Evolutionary conservation across 2,329 filamentous ascomycete species (phyloP).

Genomic region (Alternaria arborescens): DNA sequence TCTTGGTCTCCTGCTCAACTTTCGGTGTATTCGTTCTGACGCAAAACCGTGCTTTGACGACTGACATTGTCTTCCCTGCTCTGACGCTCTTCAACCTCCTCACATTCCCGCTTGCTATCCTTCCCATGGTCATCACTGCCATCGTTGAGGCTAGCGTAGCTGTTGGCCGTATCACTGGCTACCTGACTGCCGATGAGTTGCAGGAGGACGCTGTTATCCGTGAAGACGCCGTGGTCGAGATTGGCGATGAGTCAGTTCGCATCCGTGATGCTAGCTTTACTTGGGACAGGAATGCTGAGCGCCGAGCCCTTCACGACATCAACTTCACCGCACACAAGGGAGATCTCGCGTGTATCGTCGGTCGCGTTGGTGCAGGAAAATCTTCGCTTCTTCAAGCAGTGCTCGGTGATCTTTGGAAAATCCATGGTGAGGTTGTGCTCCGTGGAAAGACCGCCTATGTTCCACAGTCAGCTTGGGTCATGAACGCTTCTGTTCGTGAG

Average conservation of each 20-base stretch:
- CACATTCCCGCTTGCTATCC: conserved; percentile 89
- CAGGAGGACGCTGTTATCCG: conserved; percentile 81
- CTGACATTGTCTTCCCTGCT: conserved; percentile 95
- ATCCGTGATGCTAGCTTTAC: conserved; percentile 90
- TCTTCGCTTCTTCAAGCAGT: conserved; percentile 90
- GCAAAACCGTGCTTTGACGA: conserved; percentile 80
- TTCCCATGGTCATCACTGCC: conserved; percentile 97
- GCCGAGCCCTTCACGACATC: conserved; percentile 78
- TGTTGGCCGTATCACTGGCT: conserved; percentile 82
- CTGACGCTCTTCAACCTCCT: conserved; percentile 93
- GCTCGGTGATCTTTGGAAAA: conserved; percentile 91
- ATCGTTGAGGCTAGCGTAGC: conserved; percentile 97
- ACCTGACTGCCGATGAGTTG: conserved; percentile 86
- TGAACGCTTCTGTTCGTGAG: conserved; percentile 96
- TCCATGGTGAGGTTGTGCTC: conserved; percentile 81
- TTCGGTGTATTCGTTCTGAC: conserved; percentile 95
- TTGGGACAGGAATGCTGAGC: conserved; percentile 84
- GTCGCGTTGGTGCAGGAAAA: conserved; percentile 93
- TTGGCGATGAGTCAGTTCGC: conserved; percentile 84
- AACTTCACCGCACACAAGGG: conserved; percentile 90
- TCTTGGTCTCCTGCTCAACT: conserved; percentile 95
- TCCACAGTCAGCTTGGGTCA: conserved; percentile 92
- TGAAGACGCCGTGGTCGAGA: conserved; percentile 74
- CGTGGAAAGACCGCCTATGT: conserved; percentile 89
- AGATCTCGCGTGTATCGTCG: conserved; percentile 90